Conservation (phyloP, 2,329 filamentous ascomycete species). For the Colletotrichum tofieldiae region DNA sequence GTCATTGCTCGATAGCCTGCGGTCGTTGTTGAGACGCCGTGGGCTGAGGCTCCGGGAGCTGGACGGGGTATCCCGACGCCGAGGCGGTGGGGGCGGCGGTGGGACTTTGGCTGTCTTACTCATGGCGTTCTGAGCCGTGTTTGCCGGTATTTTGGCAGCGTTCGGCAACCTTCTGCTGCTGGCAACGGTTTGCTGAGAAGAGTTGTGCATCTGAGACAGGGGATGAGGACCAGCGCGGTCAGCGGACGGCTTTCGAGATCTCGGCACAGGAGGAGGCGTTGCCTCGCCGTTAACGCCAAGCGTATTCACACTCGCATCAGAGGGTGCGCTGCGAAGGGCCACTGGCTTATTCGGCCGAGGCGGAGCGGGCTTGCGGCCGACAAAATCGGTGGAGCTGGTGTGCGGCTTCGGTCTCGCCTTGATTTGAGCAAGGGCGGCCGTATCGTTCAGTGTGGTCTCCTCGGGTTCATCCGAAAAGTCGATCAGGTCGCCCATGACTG, state of each 20-base stretch:
- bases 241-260: conserved; percentile 53
- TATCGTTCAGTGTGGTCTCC: conserved; percentile 53
- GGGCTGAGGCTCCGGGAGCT: conserved; percentile 52
- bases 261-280: conserved; percentile 53
- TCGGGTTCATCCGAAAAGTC: conserved; percentile 71
- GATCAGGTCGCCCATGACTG: conserved; percentile 72
- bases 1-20: conserved; percentile 54
- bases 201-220: conserved; percentile 59
- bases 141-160: conserved; percentile 23
- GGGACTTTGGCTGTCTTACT: conserved; percentile 41
- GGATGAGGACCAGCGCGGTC: conserved; percentile 54
- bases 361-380: conserved; percentile 47
- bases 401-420: conserved; percentile 45
- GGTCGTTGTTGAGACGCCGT: conserved; percentile 50
- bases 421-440: conserved; percentile 51
- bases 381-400: conserved; percentile 51
- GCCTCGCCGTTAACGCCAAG: conserved; percentile 13
- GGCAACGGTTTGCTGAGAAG: conserved; percentile 52
- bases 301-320: conserved; percentile 46
- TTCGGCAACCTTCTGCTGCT: conserved; percentile 44
- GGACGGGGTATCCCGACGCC: conserved; percentile 61
- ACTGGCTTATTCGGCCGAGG: conserved; percentile 73
- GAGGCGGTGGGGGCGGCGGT: conserved; percentile 65
- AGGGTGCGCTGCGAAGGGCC: conserved; percentile 64
- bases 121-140: conserved; percentile 1